Conservation (phyloP, 2,329 filamentous ascomycete species). For the Aspergillus chevalieri region DNA sequence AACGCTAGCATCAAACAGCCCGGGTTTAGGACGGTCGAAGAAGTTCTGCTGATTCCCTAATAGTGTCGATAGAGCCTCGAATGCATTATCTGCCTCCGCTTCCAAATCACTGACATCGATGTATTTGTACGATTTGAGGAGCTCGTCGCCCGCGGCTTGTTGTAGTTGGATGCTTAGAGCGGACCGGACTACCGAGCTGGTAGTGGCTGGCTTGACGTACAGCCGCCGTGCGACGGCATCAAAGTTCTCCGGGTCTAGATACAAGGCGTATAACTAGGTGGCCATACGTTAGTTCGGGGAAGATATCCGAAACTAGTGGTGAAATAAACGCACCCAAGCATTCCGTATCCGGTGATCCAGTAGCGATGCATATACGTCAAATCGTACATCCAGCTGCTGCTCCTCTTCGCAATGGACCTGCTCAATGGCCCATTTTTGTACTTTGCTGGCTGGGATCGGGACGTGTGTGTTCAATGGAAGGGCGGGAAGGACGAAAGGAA, state of each 20-base stretch:
- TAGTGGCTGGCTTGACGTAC: constrained; percentile 61
- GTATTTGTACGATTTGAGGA: constrained; percentile 55
- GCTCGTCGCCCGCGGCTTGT: constrained; percentile 65
- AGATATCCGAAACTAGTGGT: neutral
- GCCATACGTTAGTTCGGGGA: constrained; percentile 2
- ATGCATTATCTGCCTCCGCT: constrained; percentile 56
- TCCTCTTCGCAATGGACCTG: constrained; percentile 41
- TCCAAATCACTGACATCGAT: constrained; percentile 55
- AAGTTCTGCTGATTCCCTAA: constrained; percentile 57
- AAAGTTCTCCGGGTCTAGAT: constrained; percentile 65
- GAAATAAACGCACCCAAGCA: constrained; percentile 62
- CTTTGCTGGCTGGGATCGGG: constrained; percentile 57
- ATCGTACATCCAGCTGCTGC: constrained; percentile 50
- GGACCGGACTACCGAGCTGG: constrained; percentile 56
- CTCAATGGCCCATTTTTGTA: constrained; percentile 63
- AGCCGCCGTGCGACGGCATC: constrained; percentile 59
- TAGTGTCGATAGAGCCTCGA: constrained; percentile 55
- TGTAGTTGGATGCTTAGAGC: constrained; percentile 62
- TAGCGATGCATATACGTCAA: constrained; percentile 72
- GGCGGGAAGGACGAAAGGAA: constrained; percentile 74
- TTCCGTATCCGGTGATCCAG: constrained; percentile 71
- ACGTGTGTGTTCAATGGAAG: constrained; percentile 33
- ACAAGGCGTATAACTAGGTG: constrained; percentile 67
- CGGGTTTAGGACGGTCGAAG: constrained; percentile 53
- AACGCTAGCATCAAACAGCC: constrained; percentile 77